A percentile compares a stretch with the other conserved stretches of the same genome.
Conservation (phyloP, 78 protist genomes). For the Dictyostelium purpureum region DNA sequence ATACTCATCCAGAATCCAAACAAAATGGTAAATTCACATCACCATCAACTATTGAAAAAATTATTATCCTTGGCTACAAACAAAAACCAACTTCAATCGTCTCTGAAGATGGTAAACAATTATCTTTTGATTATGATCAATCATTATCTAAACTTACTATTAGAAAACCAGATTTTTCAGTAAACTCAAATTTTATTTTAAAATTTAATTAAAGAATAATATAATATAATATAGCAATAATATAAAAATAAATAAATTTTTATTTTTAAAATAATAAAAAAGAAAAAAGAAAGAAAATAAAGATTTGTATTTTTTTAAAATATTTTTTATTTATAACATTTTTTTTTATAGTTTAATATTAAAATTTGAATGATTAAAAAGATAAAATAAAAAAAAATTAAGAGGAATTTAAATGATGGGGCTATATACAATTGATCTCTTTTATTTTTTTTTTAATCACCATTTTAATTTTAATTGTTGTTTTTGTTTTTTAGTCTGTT, state of each 20-base stretch:
- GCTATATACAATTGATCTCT: too few species aligned
- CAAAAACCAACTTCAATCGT: background rate
- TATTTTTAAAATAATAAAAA: background rate
- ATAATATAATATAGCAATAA: too few species aligned
- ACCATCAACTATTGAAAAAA: conserved; percentile 42
- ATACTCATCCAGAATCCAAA: background rate
- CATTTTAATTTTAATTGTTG: too few species aligned
- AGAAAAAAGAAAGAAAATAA: too few species aligned
- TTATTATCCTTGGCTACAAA: conserved; percentile 74
- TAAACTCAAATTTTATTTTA: conserved; percentile 7
- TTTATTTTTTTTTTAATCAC: too few species aligned
- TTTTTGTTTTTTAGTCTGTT: too few species aligned
- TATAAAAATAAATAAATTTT: background rate
- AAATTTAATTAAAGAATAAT: conserved; percentile 13
- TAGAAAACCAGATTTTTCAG: conserved; percentile 68
- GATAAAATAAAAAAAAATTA: background rate
- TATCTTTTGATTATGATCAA: conserved; percentile 48
- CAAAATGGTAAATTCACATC: background rate
- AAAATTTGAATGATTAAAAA: background rate
- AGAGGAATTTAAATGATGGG: too few species aligned
- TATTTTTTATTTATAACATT: background rate
- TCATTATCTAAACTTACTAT: background rate
- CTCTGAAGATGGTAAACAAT: background rate
- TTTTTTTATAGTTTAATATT: too few species aligned
- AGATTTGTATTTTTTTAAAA: background rate